Base-by-base conservation (phyloP, 1,284 basidiomycete species). In the Vanrija pseudolonga region DNA sequence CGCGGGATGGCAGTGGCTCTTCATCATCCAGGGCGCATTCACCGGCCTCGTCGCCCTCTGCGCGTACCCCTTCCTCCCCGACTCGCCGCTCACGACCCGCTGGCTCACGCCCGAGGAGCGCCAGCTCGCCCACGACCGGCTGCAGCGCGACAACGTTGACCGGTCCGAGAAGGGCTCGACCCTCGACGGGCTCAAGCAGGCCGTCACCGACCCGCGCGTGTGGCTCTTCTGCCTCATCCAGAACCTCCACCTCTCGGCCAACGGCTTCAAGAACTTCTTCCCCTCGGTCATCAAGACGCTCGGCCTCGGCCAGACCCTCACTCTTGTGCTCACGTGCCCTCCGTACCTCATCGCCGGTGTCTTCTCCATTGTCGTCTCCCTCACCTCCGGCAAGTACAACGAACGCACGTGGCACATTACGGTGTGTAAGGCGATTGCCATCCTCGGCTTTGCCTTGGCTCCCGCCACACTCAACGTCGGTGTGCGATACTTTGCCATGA, bases 251-350 rank as follows among this genome's bases (percentile, higher is more conserved):
- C 61, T 65, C 17, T 58, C 52, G 15, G 68, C 65, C 3, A 65
- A 61, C 48, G 61, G 63, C 17, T 67, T 67, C 60, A 63, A 66
- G 55, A 65, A 65, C 61, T 69, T 68, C 53, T 63, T 67, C 60
- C 66, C 63, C 36, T 59, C 59, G n/a, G 60, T 65, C 24, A 61
- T 67, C 37, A 36, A 51, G 47, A 64, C 67, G 2, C 66, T 75
- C 37, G 73, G 74, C 6, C 74, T 68, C 61, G 52, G 48, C 42
- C 56, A 59, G 18, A 72, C 64, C 43, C 65, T 68, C 46, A 74
- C 73, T 1, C 67, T 76, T 14, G 62, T 73, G 7, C 67, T 78
- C 36, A 75, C 72, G 18, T 71, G 70, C 38, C 74, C 75, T 14
- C 72, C 73, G 0, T 74, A 73, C 59, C 56, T 69, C 20, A 19